These are phyloP conservation scores for Penicillium sp. DNA, from an alignment of 2,329 filamentous ascomycete species.

Conservation along the genomic window DNA sequence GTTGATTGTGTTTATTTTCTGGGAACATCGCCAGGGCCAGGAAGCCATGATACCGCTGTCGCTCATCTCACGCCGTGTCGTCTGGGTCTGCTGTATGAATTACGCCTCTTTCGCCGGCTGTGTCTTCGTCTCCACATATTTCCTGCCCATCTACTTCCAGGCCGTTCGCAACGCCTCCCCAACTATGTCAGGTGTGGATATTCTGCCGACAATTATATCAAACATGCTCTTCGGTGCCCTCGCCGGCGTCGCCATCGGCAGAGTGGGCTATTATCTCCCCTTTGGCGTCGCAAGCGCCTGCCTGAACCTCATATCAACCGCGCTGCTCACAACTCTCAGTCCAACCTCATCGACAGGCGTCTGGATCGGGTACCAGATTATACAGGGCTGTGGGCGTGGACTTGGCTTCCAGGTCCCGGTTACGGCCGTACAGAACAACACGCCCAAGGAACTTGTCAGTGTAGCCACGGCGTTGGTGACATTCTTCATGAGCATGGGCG, in stretches of 20 bases:
- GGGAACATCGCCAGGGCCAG: slow-evolving; percentile 12
- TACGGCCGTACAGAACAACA: too few species aligned
- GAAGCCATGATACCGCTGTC: slow-evolving; percentile 30
- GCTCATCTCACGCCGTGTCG: slow-evolving; percentile 33
- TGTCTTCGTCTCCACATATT: slow-evolving; percentile 33
- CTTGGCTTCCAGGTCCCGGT: slow-evolving; percentile 19
- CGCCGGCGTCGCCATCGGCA: neutral
- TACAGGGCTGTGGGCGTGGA: slow-evolving; percentile 19
- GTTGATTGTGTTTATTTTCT: slow-evolving; percentile 17
- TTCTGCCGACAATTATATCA: slow-evolving; percentile 38
- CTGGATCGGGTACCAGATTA: slow-evolving; percentile 25
- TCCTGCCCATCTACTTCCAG: slow-evolving; percentile 16
- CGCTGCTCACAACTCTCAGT: slow-evolving; percentile 30
- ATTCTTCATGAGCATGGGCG: too few species aligned
- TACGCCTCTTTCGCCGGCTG: slow-evolving; percentile 32
- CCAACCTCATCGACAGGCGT: slow-evolving; percentile 17
- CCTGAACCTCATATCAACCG: too few species aligned
- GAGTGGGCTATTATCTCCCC: neutral
- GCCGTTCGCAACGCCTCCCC: slow-evolving; percentile 22
- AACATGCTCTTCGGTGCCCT: neutral
- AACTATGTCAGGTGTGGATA: slow-evolving; percentile 34
- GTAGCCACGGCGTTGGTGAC: too few species aligned
- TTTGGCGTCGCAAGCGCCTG: neutral
- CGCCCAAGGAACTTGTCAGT: too few species aligned
- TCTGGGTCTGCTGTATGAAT: slow-evolving; percentile 29